Evolutionary conservation across 176 grass and related monocot genomes (phyloP).

Genomic region (Oryza rufipogon): DNA sequence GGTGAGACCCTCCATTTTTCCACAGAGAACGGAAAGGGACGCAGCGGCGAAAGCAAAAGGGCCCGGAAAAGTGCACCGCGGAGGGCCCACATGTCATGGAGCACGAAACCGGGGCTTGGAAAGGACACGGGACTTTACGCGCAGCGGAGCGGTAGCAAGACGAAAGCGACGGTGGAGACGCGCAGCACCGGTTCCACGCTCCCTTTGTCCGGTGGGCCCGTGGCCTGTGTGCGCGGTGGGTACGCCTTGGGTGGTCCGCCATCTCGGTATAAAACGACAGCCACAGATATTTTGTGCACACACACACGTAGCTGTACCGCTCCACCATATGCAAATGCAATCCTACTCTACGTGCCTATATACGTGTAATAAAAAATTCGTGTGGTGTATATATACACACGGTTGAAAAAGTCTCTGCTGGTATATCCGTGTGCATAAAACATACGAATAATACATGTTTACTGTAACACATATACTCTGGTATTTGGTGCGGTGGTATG

Average conservation of each 20-base stretch:
- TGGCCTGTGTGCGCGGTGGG: neutral
- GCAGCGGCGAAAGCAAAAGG: neutral
- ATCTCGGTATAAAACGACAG: neutral
- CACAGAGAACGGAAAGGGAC: neutral
- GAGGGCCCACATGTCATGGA: neutral
- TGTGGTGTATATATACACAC: neutral
- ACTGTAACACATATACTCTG: neutral
- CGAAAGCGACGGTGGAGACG: constrained; percentile 16
- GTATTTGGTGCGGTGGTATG: neutral
- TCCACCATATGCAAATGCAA: neutral
- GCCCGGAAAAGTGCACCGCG: neutral
- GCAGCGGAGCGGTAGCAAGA: neutral
- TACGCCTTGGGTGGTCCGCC: neutral
- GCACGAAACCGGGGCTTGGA: neutral
- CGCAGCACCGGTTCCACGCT: neutral
- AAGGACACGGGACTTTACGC: constrained; percentile 21
- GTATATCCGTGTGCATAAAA: neutral
- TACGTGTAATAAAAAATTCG: neutral
- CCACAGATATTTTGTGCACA: constrained; percentile 31
- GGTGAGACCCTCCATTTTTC: neutral
- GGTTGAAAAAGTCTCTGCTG: neutral
- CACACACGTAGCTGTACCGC: neutral
- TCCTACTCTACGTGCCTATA: neutral
- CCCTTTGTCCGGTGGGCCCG: constrained; percentile 8
- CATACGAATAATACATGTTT: neutral